Evolutionary conservation across 352 stramenopile species (phyloP).

Genomic region (Globisporangium solare): DNA sequence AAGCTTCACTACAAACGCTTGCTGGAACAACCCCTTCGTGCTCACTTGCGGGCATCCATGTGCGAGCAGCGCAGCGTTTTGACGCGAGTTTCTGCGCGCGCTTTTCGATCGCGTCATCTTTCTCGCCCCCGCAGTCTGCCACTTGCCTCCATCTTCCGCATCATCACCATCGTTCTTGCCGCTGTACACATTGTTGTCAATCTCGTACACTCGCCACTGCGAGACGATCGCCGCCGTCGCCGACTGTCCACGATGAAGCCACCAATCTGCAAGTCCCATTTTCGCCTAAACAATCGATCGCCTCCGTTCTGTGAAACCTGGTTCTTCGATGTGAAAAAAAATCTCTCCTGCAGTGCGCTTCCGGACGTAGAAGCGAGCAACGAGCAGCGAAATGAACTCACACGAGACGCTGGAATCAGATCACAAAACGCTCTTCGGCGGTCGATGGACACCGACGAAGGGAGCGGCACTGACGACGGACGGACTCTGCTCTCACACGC

Average conservation of each 20-base stretch:
- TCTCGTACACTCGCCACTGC: constrained; percentile 6
- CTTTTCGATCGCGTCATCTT: constrained; percentile 14
- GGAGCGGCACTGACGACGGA: too few species aligned
- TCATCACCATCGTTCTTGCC: not conserved
- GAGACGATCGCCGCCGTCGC: not conserved
- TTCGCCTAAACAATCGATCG: not conserved
- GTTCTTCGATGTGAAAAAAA: too few species aligned
- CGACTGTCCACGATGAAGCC: constrained; percentile 6
- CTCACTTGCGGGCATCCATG: constrained; percentile 6
- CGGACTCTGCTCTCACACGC: too few species aligned
- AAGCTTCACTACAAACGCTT: constrained; percentile 10
- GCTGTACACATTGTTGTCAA: not conserved
- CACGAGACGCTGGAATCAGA: too few species aligned
- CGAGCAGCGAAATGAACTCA: too few species aligned
- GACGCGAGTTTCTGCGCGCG: constrained; percentile 4
- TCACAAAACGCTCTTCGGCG: too few species aligned
- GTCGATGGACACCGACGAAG: too few species aligned
- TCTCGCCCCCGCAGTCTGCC: not conserved
- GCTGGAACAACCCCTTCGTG: constrained; percentile 11
- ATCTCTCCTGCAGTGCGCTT: too few species aligned
- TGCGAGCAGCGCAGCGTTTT: constrained; percentile 3
- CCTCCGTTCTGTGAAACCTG: too few species aligned
- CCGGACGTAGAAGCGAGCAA: too few species aligned
- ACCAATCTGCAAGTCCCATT: constrained; percentile 16
- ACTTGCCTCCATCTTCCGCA: not conserved